Conservation (phyloP, 768 basidiomycete genomes). For the Postia placenta region DNA sequence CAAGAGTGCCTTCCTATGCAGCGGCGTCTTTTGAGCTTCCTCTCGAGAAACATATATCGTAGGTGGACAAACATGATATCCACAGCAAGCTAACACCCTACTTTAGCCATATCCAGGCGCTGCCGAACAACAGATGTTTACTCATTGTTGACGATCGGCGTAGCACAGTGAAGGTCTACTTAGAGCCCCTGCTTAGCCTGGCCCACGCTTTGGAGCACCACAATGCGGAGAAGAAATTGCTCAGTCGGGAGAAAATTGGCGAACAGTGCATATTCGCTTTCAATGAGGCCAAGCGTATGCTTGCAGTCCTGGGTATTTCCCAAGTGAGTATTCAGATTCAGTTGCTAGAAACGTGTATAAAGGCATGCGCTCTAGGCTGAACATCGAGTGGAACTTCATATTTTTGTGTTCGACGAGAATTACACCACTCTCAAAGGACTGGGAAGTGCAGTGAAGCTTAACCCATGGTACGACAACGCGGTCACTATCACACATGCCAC, state of each 20-base stretch:
- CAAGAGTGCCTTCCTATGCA: conserved; percentile 16
- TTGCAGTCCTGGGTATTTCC: conserved; percentile 36
- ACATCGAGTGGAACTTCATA: conserved; percentile 30
- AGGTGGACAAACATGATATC: conserved; percentile 7
- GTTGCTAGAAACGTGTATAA: neutral
- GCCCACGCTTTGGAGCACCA: conserved; percentile 23
- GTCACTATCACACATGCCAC: conserved; percentile 29
- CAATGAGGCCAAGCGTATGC: conserved; percentile 44
- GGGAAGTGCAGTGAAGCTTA: conserved; percentile 36
- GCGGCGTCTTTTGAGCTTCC: conserved; percentile 22
- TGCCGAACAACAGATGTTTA: conserved; percentile 35
- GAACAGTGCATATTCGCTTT: conserved; percentile 39
- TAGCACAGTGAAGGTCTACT: conserved; percentile 31
- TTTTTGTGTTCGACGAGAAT: conserved; percentile 42
- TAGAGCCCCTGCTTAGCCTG: conserved; percentile 30
- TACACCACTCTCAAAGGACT: conserved; percentile 35
- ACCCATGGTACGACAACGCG: conserved; percentile 34
- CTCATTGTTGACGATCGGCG: conserved; percentile 32
- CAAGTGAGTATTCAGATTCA: conserved; percentile 27
- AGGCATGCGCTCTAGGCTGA: neutral
- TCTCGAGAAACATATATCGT: conserved; percentile 27
- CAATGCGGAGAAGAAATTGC: conserved; percentile 17
- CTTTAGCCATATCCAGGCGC: conserved; percentile 32
- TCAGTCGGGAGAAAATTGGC: conserved; percentile 43
- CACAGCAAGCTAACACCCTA: neutral